These are phyloP conservation scores for Aspergillus phoenicis DNA, from an alignment of 2,329 filamentous ascomycete species.

Conservation along the genomic window DNA sequence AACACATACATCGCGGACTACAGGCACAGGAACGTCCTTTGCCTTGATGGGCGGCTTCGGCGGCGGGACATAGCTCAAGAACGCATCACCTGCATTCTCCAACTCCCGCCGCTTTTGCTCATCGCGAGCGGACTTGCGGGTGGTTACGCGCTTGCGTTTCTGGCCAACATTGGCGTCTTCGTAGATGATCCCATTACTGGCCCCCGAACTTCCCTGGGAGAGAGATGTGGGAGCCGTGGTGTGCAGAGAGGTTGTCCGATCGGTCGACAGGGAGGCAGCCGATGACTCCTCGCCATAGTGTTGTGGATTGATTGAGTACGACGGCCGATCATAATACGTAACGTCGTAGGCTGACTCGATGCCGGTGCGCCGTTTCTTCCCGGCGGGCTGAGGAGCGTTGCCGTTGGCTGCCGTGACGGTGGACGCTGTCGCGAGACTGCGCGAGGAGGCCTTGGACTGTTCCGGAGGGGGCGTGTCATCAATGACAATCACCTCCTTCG, in stretches of 20 bases:
- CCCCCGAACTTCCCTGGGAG: slow-evolving; percentile 58
- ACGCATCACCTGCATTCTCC: slow-evolving; percentile 70
- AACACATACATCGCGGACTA: slow-evolving; percentile 60
- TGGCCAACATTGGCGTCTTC: slow-evolving; percentile 72
- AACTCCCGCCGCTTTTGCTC: slow-evolving; percentile 78
- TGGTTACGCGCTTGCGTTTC: slow-evolving; percentile 80
- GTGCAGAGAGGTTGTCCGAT: slow-evolving; percentile 79
- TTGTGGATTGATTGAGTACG: slow-evolving; percentile 74
- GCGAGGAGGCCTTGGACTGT: slow-evolving; percentile 26
- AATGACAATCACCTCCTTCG: slow-evolving; percentile 84
- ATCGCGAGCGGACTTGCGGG: slow-evolving; percentile 77
- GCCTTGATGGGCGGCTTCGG: slow-evolving; percentile 89
- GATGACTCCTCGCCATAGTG: slow-evolving; percentile 67
- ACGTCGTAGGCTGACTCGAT: slow-evolving; percentile 65
- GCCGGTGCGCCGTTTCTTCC: slow-evolving; percentile 74
- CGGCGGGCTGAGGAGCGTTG: slow-evolving; percentile 47
- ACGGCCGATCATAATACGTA: slow-evolving; percentile 69
- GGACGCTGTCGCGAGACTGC: slow-evolving; percentile 25
- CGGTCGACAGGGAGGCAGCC: slow-evolving; percentile 75
- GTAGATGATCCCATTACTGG: slow-evolving; percentile 63
- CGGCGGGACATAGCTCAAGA: slow-evolving; percentile 80
- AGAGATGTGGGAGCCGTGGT: slow-evolving; percentile 89
- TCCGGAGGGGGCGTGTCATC: slow-evolving; percentile 63
- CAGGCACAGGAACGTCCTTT: slow-evolving; percentile 69
- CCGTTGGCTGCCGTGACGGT: slow-evolving; percentile 32